Evolutionary conservation across 257 asterid species (phyloP).

Genomic region (Forsythia viridissima): DNA sequence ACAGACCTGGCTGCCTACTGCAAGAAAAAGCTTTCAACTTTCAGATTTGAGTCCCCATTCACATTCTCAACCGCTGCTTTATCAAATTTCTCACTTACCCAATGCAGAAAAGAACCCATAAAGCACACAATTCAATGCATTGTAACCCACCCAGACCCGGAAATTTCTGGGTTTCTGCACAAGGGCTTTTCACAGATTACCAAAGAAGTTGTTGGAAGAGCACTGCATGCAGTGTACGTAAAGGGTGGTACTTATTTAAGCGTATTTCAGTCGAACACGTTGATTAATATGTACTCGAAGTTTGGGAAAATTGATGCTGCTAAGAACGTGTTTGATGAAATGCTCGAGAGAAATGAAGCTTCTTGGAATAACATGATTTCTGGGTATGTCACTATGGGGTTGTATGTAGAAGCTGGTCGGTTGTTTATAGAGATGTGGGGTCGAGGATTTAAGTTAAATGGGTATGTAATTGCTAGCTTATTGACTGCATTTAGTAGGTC

Average conservation of each 20-base stretch:
- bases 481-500: constrained; percentile 70
- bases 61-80: constrained; percentile 39
- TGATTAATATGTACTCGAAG: constrained; percentile 58
- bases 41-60: constrained; percentile 36
- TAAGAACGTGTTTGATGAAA: constrained; percentile 64
- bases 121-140: constrained; percentile 39
- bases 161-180: constrained; percentile 57
- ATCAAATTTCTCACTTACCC: constrained; percentile 26
- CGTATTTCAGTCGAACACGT: constrained; percentile 62
- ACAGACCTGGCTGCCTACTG: constrained; percentile 45
- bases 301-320: constrained; percentile 49
- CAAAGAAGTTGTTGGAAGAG: constrained; percentile 45
- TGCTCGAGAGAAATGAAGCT: constrained; percentile 65
- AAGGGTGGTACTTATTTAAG: constrained; percentile 49
- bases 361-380: constrained; percentile 91
- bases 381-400: constrained; percentile 58
- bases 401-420: constrained; percentile 41
- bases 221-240: constrained; percentile 54
- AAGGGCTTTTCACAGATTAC: constrained; percentile 78
- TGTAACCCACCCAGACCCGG: constrained; percentile 43
- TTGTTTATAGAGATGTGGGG: constrained; percentile 65
- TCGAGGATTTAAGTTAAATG: constrained; percentile 49
- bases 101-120: constrained; percentile 48
- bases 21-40: constrained; percentile 47
- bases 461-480: constrained; percentile 66